These are phyloP conservation scores for Leptographium wingfieldii DNA, from an alignment of 2,329 filamentous ascomycete genomes.

Conservation along the genomic window DNA sequence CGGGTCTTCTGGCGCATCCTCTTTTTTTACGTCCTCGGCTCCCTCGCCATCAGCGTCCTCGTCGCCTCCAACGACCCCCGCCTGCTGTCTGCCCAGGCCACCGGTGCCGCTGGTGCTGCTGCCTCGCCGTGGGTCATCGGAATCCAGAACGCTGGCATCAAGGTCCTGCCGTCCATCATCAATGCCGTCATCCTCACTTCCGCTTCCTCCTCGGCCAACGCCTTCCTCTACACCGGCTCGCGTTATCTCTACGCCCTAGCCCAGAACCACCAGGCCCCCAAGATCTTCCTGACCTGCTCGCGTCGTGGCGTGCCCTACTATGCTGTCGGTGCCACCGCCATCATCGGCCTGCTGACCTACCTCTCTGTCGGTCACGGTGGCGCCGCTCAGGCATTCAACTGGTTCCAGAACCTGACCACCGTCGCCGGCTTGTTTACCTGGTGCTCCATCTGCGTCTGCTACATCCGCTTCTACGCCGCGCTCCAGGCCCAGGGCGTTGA, in stretches of 20 bases:
- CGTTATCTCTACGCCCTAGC: constrained; percentile 49
- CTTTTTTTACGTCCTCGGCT: constrained; percentile 51
- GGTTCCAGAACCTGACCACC: constrained; percentile 31
- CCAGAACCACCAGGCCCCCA: constrained; percentile 45
- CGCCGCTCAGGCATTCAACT: constrained; percentile 27
- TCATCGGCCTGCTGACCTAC: constrained; percentile 54
- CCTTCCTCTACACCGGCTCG: constrained; percentile 46
- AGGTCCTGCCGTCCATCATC: constrained; percentile 47
- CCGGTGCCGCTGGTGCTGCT: constrained; percentile 32
- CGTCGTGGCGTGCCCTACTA: constrained; percentile 31
- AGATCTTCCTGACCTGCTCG: constrained; percentile 46
- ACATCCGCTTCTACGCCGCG: constrained; percentile 56
- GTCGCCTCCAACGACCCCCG: constrained; percentile 49
- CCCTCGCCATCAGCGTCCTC: constrained; percentile 47
- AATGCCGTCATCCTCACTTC: constrained; percentile 49
- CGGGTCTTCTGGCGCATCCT: constrained; percentile 50
- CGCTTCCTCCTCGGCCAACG: constrained; percentile 45
- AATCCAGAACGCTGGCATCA: constrained; percentile 53
- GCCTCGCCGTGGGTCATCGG: constrained; percentile 53
- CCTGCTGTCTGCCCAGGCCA: constrained; percentile 35
- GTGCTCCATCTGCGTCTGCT: constrained; percentile 54
- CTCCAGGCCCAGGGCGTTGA: constrained; percentile 52
- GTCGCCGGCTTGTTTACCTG: constrained; percentile 60
- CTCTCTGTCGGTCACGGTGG: constrained; percentile 54
- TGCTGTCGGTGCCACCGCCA: constrained; percentile 29